Evolutionary conservation across 148 eudicot genomes (phyloP), one percentile per base, ranked within the genome.

Genomic region (Chenopodium formosanum): DNA sequence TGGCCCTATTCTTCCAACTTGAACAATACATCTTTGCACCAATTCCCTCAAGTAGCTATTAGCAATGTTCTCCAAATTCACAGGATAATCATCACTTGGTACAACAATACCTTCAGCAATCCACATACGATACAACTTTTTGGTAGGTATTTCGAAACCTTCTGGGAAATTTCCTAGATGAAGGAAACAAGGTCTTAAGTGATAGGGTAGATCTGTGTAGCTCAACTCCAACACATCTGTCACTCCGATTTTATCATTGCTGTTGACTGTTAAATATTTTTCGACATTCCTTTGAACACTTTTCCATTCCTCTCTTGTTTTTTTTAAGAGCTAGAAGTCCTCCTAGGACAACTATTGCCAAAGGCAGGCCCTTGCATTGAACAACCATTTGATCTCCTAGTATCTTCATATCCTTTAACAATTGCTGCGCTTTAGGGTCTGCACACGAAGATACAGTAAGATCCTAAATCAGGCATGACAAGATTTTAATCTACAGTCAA

Each of bases 141-240:
- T 82, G 12, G 75, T 81, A 1, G 74, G 58, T 47, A 86, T 88
- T 63, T 83, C 82, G 11, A 1, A 73, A 70, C 74, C 85, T 22
- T 77, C 78, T 0, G 87, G 85, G 67, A 82, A 86, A 29, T 62
- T 63, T 2, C 82, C 83, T 31, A 88, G 19, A 78, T 86, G 85
- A 60, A 88, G 87, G 56, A 88, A 86, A 58, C 90, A 88, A 20
- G 81, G 78, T 64, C 78, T 88, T 20, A 88, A 60, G 16, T 86
- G 68, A 46, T 44, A 78, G 17, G 90, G 85, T 44, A 86, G 75
- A 13, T 79, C 80, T 8, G 78, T 14, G 40, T 84, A 88, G 62
- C 88, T 86, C 34, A 84, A 17, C 70, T 25, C 70, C 31, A 87
- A 16, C 20, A 71, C 75, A 1, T 70, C 66, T 6, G 5, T 9